Evolutionary conservation across 2,329 filamentous ascomycete genomes (phyloP).

Genomic region (Pleomassaria siparia): DNA sequence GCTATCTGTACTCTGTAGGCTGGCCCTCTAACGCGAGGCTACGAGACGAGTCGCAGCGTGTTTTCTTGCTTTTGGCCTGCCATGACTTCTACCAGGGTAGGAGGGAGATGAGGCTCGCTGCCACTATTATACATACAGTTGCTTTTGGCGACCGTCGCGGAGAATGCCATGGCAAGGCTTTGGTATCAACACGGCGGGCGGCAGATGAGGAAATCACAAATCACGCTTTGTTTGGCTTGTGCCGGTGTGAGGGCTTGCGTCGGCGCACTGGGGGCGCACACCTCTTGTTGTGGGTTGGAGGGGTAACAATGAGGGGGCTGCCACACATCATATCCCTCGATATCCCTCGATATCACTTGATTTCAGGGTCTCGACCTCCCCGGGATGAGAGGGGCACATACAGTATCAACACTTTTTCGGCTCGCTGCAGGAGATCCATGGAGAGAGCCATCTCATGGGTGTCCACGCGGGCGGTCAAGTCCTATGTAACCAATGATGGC

Average conservation of each 20-base stretch:
- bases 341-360: not conserved
- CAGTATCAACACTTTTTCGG: slow-evolving; percentile 5
- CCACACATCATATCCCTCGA: too few species aligned
- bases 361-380: slow-evolving; percentile 5
- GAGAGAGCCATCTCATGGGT: slow-evolving; percentile 1
- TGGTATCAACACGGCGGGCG: not conserved
- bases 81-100: not conserved
- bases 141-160: slow-evolving; percentile 1
- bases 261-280: not conserved
- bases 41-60: not conserved
- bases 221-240: too few species aligned
- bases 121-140: not conserved
- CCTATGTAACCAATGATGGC: slow-evolving; percentile 3
- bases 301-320: not conserved
- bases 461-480: slow-evolving; percentile 8
- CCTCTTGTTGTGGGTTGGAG: slow-evolving; percentile 2
- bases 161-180: not conserved
- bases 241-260: not conserved
- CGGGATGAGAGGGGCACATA: too few species aligned
- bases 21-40: not conserved
- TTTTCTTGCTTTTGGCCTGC: not conserved
- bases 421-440: slow-evolving; percentile 1
- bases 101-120: not conserved
- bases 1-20: too few species aligned
- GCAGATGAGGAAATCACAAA: not conserved